Evolutionary conservation across 176 grass and related monocot genomes (phyloP).

Genomic region (Oryza coarctata): DNA sequence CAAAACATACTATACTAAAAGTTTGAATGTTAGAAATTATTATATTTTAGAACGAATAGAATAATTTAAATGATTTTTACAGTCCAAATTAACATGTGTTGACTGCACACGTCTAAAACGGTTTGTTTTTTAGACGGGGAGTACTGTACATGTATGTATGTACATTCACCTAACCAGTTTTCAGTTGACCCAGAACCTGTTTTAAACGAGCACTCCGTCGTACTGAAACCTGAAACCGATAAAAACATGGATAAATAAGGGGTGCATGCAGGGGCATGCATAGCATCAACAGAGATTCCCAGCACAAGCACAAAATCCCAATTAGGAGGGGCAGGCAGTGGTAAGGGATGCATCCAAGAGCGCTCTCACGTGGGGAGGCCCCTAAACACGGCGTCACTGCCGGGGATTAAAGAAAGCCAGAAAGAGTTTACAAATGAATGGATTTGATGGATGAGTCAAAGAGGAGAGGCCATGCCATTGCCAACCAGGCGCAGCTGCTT

Average conservation of each 20-base stretch:
- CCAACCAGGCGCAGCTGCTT: not conserved
- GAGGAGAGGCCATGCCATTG: conserved; percentile 1
- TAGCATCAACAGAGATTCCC: conserved; percentile 43
- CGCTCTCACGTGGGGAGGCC: conserved; percentile 42
- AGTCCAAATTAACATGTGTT: too few relatives aligned
- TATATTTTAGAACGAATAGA: too few relatives aligned
- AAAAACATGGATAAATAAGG: not conserved
- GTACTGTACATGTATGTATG: not conserved
- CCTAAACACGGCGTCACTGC: conserved; percentile 43
- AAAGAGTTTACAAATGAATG: not conserved
- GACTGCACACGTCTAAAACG: too few relatives aligned
- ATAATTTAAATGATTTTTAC: too few relatives aligned
- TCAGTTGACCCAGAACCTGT: not conserved
- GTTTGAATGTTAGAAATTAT: too few relatives aligned
- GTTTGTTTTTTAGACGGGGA: too few relatives aligned
- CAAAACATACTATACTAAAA: too few relatives aligned
- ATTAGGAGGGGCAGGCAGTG: not conserved
- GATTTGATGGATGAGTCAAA: conserved; percentile 3
- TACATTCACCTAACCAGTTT: not conserved
- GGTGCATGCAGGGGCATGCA: not conserved
- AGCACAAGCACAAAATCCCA: conserved; percentile 42
- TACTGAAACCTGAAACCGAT: conserved; percentile 27
- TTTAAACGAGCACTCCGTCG: not conserved
- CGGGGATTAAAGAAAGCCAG: conserved; percentile 20
- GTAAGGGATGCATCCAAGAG: conserved; percentile 32